These are phyloP conservation scores for Blastobotrys aristatus DNA, from an alignment of 1,139 yeast species.

Conservation along the genomic window DNA sequence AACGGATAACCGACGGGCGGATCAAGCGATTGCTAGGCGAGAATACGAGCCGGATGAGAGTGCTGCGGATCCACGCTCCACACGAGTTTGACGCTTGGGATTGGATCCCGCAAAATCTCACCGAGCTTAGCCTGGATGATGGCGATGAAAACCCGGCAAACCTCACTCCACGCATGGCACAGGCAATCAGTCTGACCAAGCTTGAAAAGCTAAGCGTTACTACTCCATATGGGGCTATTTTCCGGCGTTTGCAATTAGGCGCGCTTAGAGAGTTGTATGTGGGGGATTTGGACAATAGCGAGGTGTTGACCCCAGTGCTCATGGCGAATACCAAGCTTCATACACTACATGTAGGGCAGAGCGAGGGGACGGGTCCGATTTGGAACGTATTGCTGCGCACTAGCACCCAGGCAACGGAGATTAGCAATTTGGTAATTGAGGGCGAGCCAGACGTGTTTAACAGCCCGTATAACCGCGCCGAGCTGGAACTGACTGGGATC, in stretches of 20 bases:
- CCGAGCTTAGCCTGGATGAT: slow-evolving; percentile 9
- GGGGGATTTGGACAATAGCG: slow-evolving; percentile 12
- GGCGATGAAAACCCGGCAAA: slow-evolving; percentile 12
- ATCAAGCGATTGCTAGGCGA: slow-evolving; percentile 4
- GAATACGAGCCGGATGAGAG: neutral
- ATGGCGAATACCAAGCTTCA: slow-evolving; percentile 3
- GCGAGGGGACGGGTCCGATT: slow-evolving; percentile 12
- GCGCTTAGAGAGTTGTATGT: slow-evolving; percentile 8
- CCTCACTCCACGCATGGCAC: slow-evolving; percentile 3
- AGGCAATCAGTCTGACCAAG: slow-evolving; percentile 5
- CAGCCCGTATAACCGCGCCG: neutral
- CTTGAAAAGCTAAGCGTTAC: slow-evolving; percentile 7
- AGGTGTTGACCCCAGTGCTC: slow-evolving; percentile 8
- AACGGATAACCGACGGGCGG: slow-evolving; percentile 7
- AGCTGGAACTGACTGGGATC: neutral
- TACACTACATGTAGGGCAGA: slow-evolving; percentile 7
- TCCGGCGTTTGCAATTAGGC: slow-evolving; percentile 9
- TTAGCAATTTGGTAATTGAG: slow-evolving; percentile 9
- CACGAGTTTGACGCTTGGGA: slow-evolving; percentile 10
- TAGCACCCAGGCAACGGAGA: neutral
- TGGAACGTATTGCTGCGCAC: slow-evolving; percentile 11
- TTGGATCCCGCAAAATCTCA: slow-evolving; percentile 5
- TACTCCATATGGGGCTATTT: slow-evolving; percentile 13
- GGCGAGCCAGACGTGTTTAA: slow-evolving; percentile 13
- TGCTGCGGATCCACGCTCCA: slow-evolving; percentile 7